Base-by-base conservation (phyloP, 257 asterid species). In the Paulownia fortunei region DNA sequence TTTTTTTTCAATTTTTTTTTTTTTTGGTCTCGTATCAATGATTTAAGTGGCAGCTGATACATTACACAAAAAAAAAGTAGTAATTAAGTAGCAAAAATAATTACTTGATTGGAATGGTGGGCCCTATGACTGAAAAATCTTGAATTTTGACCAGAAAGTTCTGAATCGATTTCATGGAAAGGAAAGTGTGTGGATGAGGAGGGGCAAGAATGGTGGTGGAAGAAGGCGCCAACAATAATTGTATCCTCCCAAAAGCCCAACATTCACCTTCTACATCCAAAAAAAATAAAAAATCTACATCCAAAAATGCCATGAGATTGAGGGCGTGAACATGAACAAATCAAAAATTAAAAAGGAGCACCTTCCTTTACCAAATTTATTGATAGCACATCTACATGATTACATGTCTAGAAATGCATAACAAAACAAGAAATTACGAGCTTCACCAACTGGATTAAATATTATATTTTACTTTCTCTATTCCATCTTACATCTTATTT, bases 181-280 rank as follows among this genome's bases (percentile, higher is more conserved):
- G 46, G 15, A 15, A 30, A 62, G 12, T 12, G 46, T 32, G 11
- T 24, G 39, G n/a, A n/a, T n/a, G n/a, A n/a, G n/a, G n/a, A n/a
- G n/a, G n/a, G 5, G 2, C 15, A 11, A 23, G 34, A 56, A 56
- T 9, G 47, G 47, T 41, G 11, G 36, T 30, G 47, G 47, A n/a
- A 2, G 12, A 52, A 18, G 67, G 52, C 7, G 26, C 42, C 63
- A 51, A n/a, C n/a, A 44, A 81, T 81, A 21, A 76, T 81, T 68
- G 66, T 21, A 30, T 60, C 68, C 54, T 60, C 56, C 61, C 64
- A 75, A 81, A 69, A 69, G 84, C 78, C 81, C 49, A 39, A 69
- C 84, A 81, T 54, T 69, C 66, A 3, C 21, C 56, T 7, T 30
- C 42, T 18, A 59, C 19, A 34, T 30, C 5, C 23, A 46, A n/a